These are phyloP conservation scores for Spergularia bocconei DNA, from an alignment of 148 eudicot genomes.

Conservation along the genomic window DNA sequence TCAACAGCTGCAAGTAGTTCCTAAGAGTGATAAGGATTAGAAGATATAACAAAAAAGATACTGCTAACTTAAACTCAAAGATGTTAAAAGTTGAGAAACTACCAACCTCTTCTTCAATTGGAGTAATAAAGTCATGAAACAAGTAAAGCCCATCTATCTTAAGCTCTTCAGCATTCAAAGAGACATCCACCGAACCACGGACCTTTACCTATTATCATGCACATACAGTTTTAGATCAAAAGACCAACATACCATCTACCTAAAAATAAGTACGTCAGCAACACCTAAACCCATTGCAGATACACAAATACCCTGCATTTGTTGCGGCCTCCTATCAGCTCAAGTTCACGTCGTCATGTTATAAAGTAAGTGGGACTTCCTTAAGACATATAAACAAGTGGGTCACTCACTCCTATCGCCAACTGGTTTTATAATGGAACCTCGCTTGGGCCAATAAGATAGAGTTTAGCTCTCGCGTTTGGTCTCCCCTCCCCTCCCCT, in stretches of 20 bases:
- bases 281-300: not conserved
- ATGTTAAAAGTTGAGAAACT: slow-evolving; percentile 14
- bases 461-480: no score
- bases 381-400: no score
- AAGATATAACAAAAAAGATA: slow-evolving; percentile 4
- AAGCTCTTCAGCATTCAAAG: slow-evolving; percentile 67
- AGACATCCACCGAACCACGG: slow-evolving; percentile 51
- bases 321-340: not conserved
- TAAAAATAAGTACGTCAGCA: not conserved
- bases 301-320: not conserved
- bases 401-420: no score
- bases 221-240: slow-evolving; percentile 6
- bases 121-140: slow-evolving; percentile 71
- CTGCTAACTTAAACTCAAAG: not conserved
- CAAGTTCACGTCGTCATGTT: no score
- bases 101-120: slow-evolving; percentile 81
- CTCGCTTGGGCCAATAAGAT: no score
- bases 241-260: not conserved
- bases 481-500: no score
- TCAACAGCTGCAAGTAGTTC: slow-evolving; percentile 92
- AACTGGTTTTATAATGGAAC: no score
- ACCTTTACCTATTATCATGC: slow-evolving; percentile 42
- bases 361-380: no score
- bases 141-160: slow-evolving; percentile 78
- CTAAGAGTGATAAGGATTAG: slow-evolving; percentile 39